These are phyloP conservation scores for Sonneratia alba DNA, from an alignment of 345 rosid genomes.

Conservation along the genomic window DNA sequence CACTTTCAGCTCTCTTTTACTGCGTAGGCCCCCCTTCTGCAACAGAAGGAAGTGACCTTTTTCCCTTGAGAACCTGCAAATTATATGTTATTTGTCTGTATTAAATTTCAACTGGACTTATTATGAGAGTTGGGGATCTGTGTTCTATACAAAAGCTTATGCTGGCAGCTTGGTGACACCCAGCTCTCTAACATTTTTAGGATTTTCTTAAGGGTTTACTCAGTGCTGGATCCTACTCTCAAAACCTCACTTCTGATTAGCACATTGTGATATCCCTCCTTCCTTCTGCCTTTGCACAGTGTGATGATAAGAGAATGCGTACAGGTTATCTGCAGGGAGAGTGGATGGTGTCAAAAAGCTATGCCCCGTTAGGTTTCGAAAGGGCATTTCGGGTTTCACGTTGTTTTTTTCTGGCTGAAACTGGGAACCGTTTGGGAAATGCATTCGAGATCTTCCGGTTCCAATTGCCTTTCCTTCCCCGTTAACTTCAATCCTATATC, in stretches of 20 bases:
- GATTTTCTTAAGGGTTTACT: neutral
- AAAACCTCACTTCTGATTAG: neutral
- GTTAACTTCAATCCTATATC: too few species aligned
- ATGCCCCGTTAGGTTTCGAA: neutral
- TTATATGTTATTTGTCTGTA: too few species aligned
- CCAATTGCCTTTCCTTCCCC: too few species aligned
- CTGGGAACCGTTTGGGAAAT: neutral
- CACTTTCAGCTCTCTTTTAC: neutral
- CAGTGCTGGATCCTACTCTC: too few species aligned
- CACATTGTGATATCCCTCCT: neutral
- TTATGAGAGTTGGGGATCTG: too few species aligned
- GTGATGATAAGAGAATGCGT: neutral
- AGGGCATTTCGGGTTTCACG: neutral
- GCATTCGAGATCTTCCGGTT: too few species aligned
- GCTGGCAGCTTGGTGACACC: too few species aligned
- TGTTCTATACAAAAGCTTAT: too few species aligned
- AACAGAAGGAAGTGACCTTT: neutral
- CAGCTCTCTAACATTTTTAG: neutral
- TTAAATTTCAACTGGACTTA: too few species aligned
- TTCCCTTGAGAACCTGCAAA: neutral
- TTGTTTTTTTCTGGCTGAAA: neutral
- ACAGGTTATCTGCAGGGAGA: neutral
- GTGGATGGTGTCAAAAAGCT: neutral
- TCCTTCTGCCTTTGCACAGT: neutral
- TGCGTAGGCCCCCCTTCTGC: slow-evolving; percentile 4